A percentile compares a stretch with the other conserved stretches of the same genome.
These are phyloP conservation scores for Parathielavia appendiculata DNA, from an alignment of 495 filamentous ascomycete genomes.

Conservation along the genomic window DNA sequence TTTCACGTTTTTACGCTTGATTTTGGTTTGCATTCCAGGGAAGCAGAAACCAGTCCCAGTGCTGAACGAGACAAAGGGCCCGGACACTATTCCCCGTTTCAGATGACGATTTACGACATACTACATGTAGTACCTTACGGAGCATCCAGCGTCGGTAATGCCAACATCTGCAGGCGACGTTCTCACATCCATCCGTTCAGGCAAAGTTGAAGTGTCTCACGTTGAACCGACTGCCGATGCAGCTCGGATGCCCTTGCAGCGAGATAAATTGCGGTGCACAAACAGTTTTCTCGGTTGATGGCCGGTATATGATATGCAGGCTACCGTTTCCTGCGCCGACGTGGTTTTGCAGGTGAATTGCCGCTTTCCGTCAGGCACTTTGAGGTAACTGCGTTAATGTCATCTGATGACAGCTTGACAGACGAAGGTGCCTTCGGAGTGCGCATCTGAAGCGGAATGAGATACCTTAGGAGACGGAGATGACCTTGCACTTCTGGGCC, in stretches of 20 bases:
- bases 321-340: conserved; percentile 1
- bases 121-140: no score
- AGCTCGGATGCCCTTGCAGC: neutral
- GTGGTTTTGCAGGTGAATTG: neutral
- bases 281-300: neutral
- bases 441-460: no score
- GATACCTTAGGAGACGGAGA: no score
- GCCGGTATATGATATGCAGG: neutral
- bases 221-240: conserved; percentile 1
- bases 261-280: conserved; percentile 2
- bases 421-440: no score
- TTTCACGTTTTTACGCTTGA: neutral
- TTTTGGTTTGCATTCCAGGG: conserved; percentile 9
- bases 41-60: conserved; percentile 12
- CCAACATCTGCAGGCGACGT: neutral
- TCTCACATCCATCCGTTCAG: neutral
- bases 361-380: neutral
- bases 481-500: no score
- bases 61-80: neutral
- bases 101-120: conserved; percentile 7
- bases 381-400: neutral
- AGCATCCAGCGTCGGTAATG: neutral
- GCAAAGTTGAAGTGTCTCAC: neutral
- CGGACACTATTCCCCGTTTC: neutral
- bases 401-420: no score